Evolutionary conservation across 1,139 yeast species (phyloP).

Genomic region (Protomyces lactucae-debilis): DNA sequence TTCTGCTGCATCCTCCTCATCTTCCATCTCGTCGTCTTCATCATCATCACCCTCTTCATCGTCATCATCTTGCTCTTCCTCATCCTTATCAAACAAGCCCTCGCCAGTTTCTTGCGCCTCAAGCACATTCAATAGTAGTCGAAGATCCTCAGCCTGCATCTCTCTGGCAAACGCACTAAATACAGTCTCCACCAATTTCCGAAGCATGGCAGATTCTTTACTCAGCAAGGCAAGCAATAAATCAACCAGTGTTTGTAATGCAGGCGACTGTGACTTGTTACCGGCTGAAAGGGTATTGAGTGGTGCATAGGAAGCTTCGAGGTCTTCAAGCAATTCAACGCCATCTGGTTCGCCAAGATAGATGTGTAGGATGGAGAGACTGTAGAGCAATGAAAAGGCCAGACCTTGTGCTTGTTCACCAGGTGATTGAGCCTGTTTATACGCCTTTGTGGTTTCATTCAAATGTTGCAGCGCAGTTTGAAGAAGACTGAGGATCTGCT

Average conservation of each 20-base stretch:
- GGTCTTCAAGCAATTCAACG: slow-evolving; percentile 65
- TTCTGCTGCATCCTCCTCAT: neutral
- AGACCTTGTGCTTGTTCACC: slow-evolving; percentile 39
- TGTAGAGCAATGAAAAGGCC: slow-evolving; percentile 69
- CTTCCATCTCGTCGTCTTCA: slow-evolving; percentile 35
- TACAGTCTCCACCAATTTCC: slow-evolving; percentile 64
- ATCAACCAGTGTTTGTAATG: slow-evolving; percentile 54
- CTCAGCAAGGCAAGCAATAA: slow-evolving; percentile 70
- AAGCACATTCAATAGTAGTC: slow-evolving; percentile 61
- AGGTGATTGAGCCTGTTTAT: slow-evolving; percentile 26
- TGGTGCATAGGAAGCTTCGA: slow-evolving; percentile 46
- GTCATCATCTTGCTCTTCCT: slow-evolving; percentile 36
- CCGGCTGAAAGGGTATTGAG: slow-evolving; percentile 34
- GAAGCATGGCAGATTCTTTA: slow-evolving; percentile 63
- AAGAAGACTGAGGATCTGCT: slow-evolving; percentile 49
- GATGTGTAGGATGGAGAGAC: slow-evolving; percentile 73
- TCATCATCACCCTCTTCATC: slow-evolving; percentile 34
- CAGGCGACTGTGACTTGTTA: slow-evolving; percentile 36
- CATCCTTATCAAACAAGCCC: slow-evolving; percentile 35
- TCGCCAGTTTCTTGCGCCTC: slow-evolving; percentile 65
- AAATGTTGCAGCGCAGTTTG: slow-evolving; percentile 51
- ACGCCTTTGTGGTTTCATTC: slow-evolving; percentile 44
- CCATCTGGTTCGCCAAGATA: slow-evolving; percentile 73
- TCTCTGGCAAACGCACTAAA: slow-evolving; percentile 46
- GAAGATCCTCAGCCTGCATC: slow-evolving; percentile 50